Evolutionary conservation across 2,329 filamentous ascomycete species (phyloP).

Genomic region (Stachybotrys elegans): DNA sequence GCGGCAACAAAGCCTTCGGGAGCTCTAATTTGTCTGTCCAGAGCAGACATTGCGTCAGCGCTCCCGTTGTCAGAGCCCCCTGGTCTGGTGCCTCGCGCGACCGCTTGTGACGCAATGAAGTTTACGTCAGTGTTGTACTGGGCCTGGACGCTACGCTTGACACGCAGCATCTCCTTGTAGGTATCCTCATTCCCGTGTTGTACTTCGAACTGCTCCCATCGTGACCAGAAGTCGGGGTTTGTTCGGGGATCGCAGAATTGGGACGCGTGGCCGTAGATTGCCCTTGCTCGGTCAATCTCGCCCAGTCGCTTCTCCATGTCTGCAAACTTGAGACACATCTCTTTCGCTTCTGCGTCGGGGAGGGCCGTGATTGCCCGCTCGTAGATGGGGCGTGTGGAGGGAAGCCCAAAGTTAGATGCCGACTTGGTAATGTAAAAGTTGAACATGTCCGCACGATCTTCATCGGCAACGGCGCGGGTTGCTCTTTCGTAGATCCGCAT

Average conservation of each 20-base stretch:
- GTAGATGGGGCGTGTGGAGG: conserved; percentile 92
- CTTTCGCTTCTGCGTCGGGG: conserved; percentile 85
- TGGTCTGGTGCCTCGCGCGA: conserved; percentile 74
- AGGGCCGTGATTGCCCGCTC: conserved; percentile 92
- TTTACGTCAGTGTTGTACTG: conserved; percentile 99
- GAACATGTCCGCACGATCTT: conserved; percentile 95
- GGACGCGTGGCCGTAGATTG: conserved; percentile 93
- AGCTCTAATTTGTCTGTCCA: conserved; percentile 84
- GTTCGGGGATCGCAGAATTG: conserved; percentile 96
- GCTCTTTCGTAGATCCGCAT: conserved; percentile 99
- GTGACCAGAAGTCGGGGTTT: conserved; percentile 85
- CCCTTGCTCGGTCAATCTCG: conserved; percentile 89
- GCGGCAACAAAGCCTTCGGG: conserved; percentile 89
- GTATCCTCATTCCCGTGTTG: conserved; percentile 98
- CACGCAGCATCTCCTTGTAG: conserved; percentile 97
- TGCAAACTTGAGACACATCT: conserved; percentile 98
- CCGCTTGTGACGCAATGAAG: conserved; percentile 93
- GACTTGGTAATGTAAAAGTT: conserved; percentile 99
- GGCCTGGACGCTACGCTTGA: conserved; percentile 95
- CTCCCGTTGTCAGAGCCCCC: conserved; percentile 40
- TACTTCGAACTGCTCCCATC: conserved; percentile 96
- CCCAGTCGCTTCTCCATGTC: conserved; percentile 91
- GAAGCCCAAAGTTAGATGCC: conserved; percentile 93
- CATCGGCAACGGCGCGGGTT: conserved; percentile 88
- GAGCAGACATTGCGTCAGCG: conserved; percentile 79